Conservation (phyloP, 164 flowering plant genomes). For the Nymphaea colorata region DNA sequence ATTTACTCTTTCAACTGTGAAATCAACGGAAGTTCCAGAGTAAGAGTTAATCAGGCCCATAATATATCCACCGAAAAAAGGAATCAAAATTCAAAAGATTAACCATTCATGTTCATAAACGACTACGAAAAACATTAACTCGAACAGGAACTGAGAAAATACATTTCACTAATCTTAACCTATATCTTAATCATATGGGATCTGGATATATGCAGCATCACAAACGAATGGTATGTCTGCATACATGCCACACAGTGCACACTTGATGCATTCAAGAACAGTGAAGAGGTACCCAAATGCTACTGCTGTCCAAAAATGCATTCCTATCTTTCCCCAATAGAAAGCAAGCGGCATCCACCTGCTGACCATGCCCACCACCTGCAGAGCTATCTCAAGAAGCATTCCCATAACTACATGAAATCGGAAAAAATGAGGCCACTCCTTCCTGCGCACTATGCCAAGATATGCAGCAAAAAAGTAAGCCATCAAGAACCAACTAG, state of each 20-base stretch:
- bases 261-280: slow-evolving; percentile 62
- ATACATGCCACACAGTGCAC: slow-evolving; percentile 79
- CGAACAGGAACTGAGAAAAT: not conserved
- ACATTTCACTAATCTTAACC: not conserved
- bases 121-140: no score
- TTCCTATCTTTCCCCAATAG: slow-evolving; percentile 75
- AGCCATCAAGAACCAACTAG: slow-evolving; percentile 67
- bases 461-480: slow-evolving; percentile 65
- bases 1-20: no score
- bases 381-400: slow-evolving; percentile 67
- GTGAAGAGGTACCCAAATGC: slow-evolving; percentile 66
- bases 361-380: slow-evolving; percentile 55
- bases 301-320: slow-evolving; percentile 70
- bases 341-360: slow-evolving; percentile 59
- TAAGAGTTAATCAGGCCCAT: no score
- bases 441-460: slow-evolving; percentile 69
- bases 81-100: no score
- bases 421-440: slow-evolving; percentile 90
- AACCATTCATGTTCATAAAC: no score
- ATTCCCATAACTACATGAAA: slow-evolving; percentile 87
- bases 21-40: no score
- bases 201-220: slow-evolving; percentile 87
- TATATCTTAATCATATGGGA: slow-evolving; percentile 48
- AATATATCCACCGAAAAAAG: no score
- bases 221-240: slow-evolving; percentile 77